Base-by-base conservation (phyloP, 768 basidiomycete species). In the Kwoniella sp. region DNA sequence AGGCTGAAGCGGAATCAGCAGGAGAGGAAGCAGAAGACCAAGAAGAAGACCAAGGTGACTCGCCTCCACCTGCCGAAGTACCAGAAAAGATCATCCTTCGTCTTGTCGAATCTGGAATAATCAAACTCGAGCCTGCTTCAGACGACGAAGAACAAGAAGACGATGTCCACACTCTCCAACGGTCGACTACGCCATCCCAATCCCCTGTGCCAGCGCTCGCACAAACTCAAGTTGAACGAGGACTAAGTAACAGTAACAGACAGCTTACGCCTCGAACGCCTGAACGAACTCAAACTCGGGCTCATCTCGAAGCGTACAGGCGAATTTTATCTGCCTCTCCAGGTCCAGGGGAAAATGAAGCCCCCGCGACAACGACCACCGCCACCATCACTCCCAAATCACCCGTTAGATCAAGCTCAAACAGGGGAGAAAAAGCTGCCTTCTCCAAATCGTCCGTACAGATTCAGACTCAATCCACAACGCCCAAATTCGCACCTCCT, bases 101-200 rank as follows among this genome's bases (percentile, higher is more conserved):
- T 15, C 56, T 64, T 1, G 62, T 64, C 1, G 49, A 56, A 27
- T 24, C 19, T 17, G 62, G 62, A 15, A 53, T 64, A 4, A 64
- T 64, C 55, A 64, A 64, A 17, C 47, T 64, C 22, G 62, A 63
- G 33, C 57, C 59, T 36, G 62, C 53, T 29, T 55, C 59, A 10
- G 69, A 70, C 26, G 48, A 44, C 44, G 63, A 64, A 40, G 52
- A n/a, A 9, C 26, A 46, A 17, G 25, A 62, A 44, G 55, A 48
- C 8, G 47, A 19, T 9, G 40, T 10, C 10, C 8, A 19, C 40
- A 44, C 10, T 15, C 7, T 9, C 17, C 40, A 44, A 19, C 40
- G 17, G 17, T 44, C 40, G 17, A 44, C 40, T 44, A 44, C 40
- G 40, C 40, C 40, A 10, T 9, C 40, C 7, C 17, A 44, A 3